These are phyloP conservation scores for Psilocybe azurescens DNA, from an alignment of 768 basidiomycete genomes.

Conservation along the genomic window DNA sequence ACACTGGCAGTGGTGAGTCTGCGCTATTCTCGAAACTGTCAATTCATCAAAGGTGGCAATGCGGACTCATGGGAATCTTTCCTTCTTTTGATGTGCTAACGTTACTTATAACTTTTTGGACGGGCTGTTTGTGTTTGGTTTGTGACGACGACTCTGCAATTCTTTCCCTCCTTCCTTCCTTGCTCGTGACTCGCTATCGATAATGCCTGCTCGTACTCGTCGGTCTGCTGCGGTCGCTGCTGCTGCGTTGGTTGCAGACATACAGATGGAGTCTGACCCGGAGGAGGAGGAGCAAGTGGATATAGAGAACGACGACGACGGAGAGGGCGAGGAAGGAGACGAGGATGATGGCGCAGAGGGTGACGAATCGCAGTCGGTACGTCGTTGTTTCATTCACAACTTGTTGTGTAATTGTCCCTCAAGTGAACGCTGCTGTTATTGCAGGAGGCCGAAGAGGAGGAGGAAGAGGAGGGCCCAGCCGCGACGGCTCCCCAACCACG, in stretches of 20 bases:
- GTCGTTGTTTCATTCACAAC: background rate
- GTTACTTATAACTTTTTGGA: slow-evolving; percentile 14
- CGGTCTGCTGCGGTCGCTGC: slow-evolving; percentile 35
- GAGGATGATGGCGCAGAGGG: slow-evolving; percentile 32
- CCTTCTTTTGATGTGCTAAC: slow-evolving; percentile 20
- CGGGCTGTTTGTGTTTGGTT: background rate
- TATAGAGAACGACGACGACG: slow-evolving; percentile 33
- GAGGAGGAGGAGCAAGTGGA: slow-evolving; percentile 44
- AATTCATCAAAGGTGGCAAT: slow-evolving; percentile 20
- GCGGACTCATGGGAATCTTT: slow-evolving; percentile 30
- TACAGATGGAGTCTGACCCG: slow-evolving; percentile 37
- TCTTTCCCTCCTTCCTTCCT: slow-evolving; percentile 1
- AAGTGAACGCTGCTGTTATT: background rate
- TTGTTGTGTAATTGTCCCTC: too few relatives aligned
- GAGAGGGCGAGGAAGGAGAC: slow-evolving; percentile 37
- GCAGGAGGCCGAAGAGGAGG: slow-evolving; percentile 27
- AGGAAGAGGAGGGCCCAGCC: slow-evolving; percentile 24
- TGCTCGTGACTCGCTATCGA: slow-evolving; percentile 2
- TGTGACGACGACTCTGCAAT: background rate
- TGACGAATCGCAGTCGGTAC: slow-evolving; percentile 30
- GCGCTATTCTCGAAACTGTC: slow-evolving; percentile 21
- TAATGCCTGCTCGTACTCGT: slow-evolving; percentile 39
- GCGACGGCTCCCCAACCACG: slow-evolving; percentile 41
- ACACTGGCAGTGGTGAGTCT: slow-evolving; percentile 29
- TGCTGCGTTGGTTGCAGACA: slow-evolving; percentile 35